Evolutionary conservation across 2,329 filamentous ascomycete genomes (phyloP), one percentile per base, ranked within the genome.

Genomic region (Epichloe typhina): DNA sequence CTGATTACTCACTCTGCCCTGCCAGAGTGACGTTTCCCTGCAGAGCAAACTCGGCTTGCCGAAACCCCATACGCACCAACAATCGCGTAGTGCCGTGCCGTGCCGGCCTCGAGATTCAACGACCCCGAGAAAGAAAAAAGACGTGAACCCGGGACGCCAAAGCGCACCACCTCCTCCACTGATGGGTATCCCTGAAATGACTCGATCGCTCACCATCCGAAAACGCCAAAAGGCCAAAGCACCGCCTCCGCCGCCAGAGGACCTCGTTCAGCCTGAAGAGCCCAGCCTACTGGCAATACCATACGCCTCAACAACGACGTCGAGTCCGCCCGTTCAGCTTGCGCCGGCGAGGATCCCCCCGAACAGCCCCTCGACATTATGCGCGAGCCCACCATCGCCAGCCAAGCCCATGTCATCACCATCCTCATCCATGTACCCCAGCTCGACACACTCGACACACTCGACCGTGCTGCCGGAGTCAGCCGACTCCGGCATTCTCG

Each of bases 361-460:
- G 11, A 17, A 8, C 17, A 40, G 41, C 12, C 41, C 48, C 17
- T 45, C 48, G 26, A 46, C 35, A 13, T 3, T 15, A 15, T 46
- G 21, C 26, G 19, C 35, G 23, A 42, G n/a, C 5, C 42, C 48
- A 4, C 42, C 42, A 17, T 46, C 12, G 15, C 36, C 41, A 4
- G 26, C 11, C 48, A 40, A 40, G 26, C 21, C 42, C 7, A 21
- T 40, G 9, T 45, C 48, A n/a, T 45, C 48, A 38, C 11, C 35
- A n/a, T 15, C 48, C 4, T 50, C 48, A 8, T 46, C 48, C 35
- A 40, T 50, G 23, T 50, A 50, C 26, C 48, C 48, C n/a, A 43
- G 26, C 9, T 50, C 48, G 35, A 17, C 48, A 23, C 35, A 46
- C 9, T 50, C 48, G 35, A n/a, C 48, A 23, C 35, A 46, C 41